Percentiles rank a stretch among this genome's conserved stretches.
phyloP scores from a whole-genome alignment of 768 basidiomycete genomes.

The Agaricus subrufescens region DNA sequence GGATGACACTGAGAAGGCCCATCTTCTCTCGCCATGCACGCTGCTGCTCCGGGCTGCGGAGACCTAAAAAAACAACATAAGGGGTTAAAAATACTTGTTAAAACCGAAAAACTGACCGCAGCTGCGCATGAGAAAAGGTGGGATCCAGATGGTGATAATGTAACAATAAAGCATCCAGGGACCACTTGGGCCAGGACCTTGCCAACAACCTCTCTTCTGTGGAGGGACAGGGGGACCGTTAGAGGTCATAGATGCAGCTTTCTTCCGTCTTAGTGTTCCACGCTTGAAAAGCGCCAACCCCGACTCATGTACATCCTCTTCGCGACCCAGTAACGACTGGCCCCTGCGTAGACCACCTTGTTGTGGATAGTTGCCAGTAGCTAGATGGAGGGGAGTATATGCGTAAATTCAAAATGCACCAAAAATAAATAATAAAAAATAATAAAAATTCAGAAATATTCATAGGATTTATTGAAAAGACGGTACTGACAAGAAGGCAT shows the following conservation, averaged over 20 bases:
- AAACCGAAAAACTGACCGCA: slow-evolving; percentile 59
- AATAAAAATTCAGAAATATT: neutral
- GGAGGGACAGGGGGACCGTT: slow-evolving; percentile 30
- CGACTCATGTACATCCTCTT: slow-evolving; percentile 88
- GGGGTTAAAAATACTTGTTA: slow-evolving; percentile 1
- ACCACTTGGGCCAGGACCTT: slow-evolving; percentile 85
- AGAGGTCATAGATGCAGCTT: slow-evolving; percentile 39
- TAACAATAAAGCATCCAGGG: slow-evolving; percentile 96
- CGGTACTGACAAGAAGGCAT: slow-evolving; percentile 68
- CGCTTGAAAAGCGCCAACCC: slow-evolving; percentile 91
- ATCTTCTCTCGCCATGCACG: slow-evolving; percentile 99
- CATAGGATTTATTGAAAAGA: slow-evolving; percentile 4
- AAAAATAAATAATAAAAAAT: slow-evolving; percentile 3
- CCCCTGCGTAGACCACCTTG: slow-evolving; percentile 67
- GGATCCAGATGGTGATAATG: slow-evolving; percentile 80
- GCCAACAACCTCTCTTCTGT: slow-evolving; percentile 52
- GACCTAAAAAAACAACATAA: slow-evolving; percentile 45
- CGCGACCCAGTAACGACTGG: slow-evolving; percentile 83
- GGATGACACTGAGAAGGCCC: slow-evolving; percentile 80
- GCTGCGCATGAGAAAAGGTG: slow-evolving; percentile 64
- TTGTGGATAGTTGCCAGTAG: slow-evolving; percentile 78
- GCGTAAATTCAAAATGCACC: neutral
- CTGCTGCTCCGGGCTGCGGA: slow-evolving; percentile 87
- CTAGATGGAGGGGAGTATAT: slow-evolving; percentile 25
- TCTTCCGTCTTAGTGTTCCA: slow-evolving; percentile 73